A percentile compares a stretch with the other conserved stretches of the same genome.
Conservation (phyloP, 768 basidiomycete genomes). For the Crassisporium funariophilum region DNA sequence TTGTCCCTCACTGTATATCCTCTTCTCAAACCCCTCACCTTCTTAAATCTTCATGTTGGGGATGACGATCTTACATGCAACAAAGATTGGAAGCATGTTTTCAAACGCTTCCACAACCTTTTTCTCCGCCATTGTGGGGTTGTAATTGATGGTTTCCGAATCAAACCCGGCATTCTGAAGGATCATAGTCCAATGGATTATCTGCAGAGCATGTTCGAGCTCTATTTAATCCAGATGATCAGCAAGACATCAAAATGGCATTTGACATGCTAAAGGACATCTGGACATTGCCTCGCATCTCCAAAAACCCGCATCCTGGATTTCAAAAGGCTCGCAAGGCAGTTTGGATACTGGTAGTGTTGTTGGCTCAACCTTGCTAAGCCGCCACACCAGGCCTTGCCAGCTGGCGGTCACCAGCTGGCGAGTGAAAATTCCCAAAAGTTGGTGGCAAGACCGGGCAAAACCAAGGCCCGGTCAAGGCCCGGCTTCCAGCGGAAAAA, state of each 20-base stretch:
- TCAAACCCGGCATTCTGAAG: slow-evolving; percentile 21
- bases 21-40: slow-evolving; percentile 16
- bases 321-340: slow-evolving; percentile 9
- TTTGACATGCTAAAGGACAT: slow-evolving; percentile 22
- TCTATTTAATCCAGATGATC: slow-evolving; percentile 23
- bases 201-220: slow-evolving; percentile 19
- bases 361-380: too few species aligned
- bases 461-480: too few species aligned
- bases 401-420: too few species aligned
- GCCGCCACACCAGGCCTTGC: too few species aligned
- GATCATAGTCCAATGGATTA: slow-evolving; percentile 14
- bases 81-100: slow-evolving; percentile 34
- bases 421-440: too few species aligned
- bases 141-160: slow-evolving; percentile 15
- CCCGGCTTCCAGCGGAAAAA: too few species aligned
- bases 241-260: slow-evolving; percentile 28
- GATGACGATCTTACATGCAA: slow-evolving; percentile 31
- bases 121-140: slow-evolving; percentile 25
- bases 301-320: slow-evolving; percentile 2
- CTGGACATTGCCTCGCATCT: slow-evolving; percentile 15
- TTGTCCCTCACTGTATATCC: slow-evolving; percentile 22
- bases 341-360: slow-evolving; percentile 17
- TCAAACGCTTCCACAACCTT: slow-evolving; percentile 27
- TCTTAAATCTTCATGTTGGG: slow-evolving; percentile 29
- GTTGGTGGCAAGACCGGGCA: too few species aligned